Conservation (phyloP, 176 grass and related monocot species). For the sorghum (Sorghum bicolor) region Sorghum_bicolor_NCBIv3 NC_012875.2:48398501-48399000, state of each 20-base stretch:
- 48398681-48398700: slow-evolving; percentile 17
- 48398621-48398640: slow-evolving; percentile 68
- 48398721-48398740: slow-evolving; percentile 73
- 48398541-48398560: slow-evolving; percentile 58
- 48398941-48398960: slow-evolving; percentile 21
- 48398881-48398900: slow-evolving; percentile 32
- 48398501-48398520: slow-evolving; percentile 38
- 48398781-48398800: slow-evolving; percentile 27
- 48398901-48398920: slow-evolving; percentile 37
- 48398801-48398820: slow-evolving; percentile 31
- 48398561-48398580: slow-evolving; percentile 41
- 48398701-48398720: slow-evolving; percentile 37
- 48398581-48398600: slow-evolving; percentile 53
- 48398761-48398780: slow-evolving; percentile 34
- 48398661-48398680: slow-evolving; percentile 29
- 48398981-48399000: slow-evolving; percentile 29
- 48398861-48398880: slow-evolving; percentile 51
- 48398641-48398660: slow-evolving; percentile 28
- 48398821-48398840: slow-evolving; percentile 20
- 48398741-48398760: slow-evolving; percentile 39
- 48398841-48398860: slow-evolving; percentile 14
- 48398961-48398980: slow-evolving; percentile 2
- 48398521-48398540: slow-evolving; percentile 57
- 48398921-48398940: slow-evolving; percentile 23
- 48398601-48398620: slow-evolving; percentile 70